A percentile compares a stretch with the other conserved stretches of the same genome.
Evolutionary conservation across 768 basidiomycete species (phyloP).

Genomic region (Termitomyces titanicus): DNA sequence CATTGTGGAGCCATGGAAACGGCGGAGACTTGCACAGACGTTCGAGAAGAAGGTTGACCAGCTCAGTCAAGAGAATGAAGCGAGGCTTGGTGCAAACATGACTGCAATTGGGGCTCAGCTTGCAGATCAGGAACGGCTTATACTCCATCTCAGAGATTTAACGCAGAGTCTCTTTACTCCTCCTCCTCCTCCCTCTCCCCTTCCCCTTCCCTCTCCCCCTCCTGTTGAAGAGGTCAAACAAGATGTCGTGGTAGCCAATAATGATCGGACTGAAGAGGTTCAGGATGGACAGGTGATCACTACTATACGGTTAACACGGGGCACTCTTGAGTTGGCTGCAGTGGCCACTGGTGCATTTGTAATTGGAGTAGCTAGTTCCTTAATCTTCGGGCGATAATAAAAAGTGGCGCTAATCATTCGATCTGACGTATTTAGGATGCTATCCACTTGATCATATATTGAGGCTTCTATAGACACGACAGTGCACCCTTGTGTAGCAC

Average conservation of each 20-base stretch:
- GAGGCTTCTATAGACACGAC: constrained; percentile 47
- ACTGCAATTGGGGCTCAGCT: constrained; percentile 44
- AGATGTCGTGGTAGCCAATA: not conserved
- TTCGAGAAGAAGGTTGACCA: constrained; percentile 84
- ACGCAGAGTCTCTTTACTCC: constrained; percentile 4
- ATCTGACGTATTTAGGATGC: not conserved
- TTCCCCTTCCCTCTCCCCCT: too few relatives aligned
- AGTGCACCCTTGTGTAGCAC: constrained; percentile 43
- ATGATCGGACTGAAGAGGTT: constrained; percentile 6
- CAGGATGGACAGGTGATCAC: constrained; percentile 3
- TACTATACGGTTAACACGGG: constrained; percentile 6
- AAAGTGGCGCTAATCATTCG: not conserved
- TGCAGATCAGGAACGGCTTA: constrained; percentile 34
- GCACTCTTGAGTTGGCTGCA: constrained; percentile 19
- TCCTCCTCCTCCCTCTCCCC: not conserved
- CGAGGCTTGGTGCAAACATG: constrained; percentile 45
- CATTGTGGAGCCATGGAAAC: constrained; percentile 96
- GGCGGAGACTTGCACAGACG: constrained; percentile 78
- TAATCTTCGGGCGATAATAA: constrained; percentile 25
- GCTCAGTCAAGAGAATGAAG: constrained; percentile 52
- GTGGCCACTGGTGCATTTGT: constrained; percentile 34
- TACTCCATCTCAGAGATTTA: constrained; percentile 12
- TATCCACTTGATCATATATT: constrained; percentile 23
- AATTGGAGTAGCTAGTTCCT: constrained; percentile 28
- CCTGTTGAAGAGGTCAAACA: constrained; percentile 3